Conservation (phyloP, 2,329 filamentous ascomycete genomes). For the Hysterium pulicare region DNA sequence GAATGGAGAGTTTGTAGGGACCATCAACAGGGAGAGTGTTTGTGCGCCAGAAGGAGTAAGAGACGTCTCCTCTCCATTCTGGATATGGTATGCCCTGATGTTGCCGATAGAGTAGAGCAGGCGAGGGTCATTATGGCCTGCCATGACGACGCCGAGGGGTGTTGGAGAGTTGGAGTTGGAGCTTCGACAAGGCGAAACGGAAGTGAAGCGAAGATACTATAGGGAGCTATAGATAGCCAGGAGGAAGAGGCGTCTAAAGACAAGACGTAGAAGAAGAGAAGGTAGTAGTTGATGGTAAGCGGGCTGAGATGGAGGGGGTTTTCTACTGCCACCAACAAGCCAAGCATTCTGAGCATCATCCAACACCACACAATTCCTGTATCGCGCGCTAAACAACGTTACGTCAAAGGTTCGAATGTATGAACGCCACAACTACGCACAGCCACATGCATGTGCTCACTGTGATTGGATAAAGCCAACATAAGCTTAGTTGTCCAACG, state of each 20-base stretch:
- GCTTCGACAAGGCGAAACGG: no score
- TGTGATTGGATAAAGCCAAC: no score
- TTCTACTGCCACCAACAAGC: not conserved
- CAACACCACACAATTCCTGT: no score
- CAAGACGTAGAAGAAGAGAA: not conserved
- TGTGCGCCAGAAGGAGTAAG: constrained; percentile 85
- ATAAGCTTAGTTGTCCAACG: no score
- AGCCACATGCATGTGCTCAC: no score
- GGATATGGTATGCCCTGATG: constrained; percentile 87
- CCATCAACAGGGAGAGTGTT: constrained; percentile 91
- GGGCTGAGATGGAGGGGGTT: not conserved
- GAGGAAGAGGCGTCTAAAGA: not conserved
- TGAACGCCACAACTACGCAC: no score
- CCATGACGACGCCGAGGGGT: constrained; percentile 33
- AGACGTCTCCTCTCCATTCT: constrained; percentile 77
- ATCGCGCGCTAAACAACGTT: no score
- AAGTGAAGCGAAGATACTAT: not conserved
- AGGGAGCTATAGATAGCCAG: not conserved
- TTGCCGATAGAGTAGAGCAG: constrained; percentile 65
- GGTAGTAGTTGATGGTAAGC: not conserved
- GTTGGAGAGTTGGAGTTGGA: constrained; percentile 4
- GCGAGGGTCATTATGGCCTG: constrained; percentile 54
- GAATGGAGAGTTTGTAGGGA: constrained; percentile 78
- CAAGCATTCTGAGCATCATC: not conserved
- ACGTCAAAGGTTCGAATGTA: no score